Conservation (phyloP, 208 protist species). For the Entamoeba moshkovskii region DNA sequence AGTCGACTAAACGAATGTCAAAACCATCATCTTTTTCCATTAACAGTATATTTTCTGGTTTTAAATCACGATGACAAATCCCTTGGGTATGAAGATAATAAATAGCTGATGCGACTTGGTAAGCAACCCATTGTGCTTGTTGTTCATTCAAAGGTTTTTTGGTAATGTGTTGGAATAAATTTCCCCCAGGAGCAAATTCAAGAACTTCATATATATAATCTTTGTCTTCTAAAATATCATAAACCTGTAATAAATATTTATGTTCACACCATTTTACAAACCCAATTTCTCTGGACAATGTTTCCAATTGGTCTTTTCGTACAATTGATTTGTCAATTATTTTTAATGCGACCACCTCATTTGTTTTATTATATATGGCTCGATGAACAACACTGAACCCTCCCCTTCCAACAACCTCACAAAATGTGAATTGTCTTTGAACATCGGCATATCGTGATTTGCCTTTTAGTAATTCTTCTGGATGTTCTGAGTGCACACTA, state of each 20-base stretch:
- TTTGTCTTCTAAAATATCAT: background rate
- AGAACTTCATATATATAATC: background rate
- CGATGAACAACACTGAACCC: background rate
- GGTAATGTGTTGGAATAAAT: background rate
- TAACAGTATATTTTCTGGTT: background rate
- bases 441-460: background rate
- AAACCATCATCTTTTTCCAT: background rate
- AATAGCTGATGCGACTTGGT: background rate
- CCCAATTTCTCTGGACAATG: background rate
- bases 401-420: background rate
- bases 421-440: background rate
- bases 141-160: background rate
- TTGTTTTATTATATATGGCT: background rate
- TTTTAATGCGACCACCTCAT: background rate
- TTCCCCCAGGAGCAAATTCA: background rate
- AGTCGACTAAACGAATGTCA: background rate
- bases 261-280: background rate
- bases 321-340: background rate
- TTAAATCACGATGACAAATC: background rate
- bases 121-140: background rate
- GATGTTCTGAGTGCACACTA: background rate
- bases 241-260: background rate
- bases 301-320: background rate
- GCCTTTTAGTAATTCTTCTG: background rate
- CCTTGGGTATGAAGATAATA: background rate